Evolutionary conservation across 768 basidiomycete species (phyloP), one percentile per base, ranked within the genome.

Genomic region (Pleurotus djamor): DNA sequence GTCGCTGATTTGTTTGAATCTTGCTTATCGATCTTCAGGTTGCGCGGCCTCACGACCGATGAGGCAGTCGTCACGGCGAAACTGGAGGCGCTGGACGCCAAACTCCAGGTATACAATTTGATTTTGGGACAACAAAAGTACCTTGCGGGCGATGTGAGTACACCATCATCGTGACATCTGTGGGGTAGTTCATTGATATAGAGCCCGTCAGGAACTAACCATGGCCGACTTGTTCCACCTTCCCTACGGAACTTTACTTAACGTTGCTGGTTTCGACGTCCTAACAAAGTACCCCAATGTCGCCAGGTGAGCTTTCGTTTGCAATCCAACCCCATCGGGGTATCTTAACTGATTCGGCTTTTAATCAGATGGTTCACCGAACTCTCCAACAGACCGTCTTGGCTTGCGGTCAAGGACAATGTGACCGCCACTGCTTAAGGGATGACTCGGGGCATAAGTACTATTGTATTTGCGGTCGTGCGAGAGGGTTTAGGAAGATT

Each of bases 71-170:
- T 66, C 9, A 68, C 75, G 5, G 66, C 70, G 48, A 62, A 60
- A 1, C 59, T 77, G 17, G 64, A 63, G 1, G 62, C 62, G 8
- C 66, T 82, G 14, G 70, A 69, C 1, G 64, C 61, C 4, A 80
- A 76, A 48, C 73, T 88, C 3, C 77, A 81, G 14, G 81, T 64
- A 4, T 87, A 86, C 61, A 79, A 87, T 8, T 65, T 62, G 13
- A 82, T 88, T 41, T 73, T 87, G 13, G 67, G 71, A 16, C 85
- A 82, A 67, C 78, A 81, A 36, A 68, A 73, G 35, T 87, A 85
- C 63, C 68, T 86, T 5, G 81, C 81, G 32, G 86, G 87, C n/a
- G 72, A 84, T 61, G 85, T 82, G 60, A 55, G 77, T 70, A 38
- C 33, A 6, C 55, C 6, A 33, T 36, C 28, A 9, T n/a, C 21